Evolutionary conservation across 2,329 filamentous ascomycete species (phyloP).

Genomic region (Paracamarosporium sp.): DNA sequence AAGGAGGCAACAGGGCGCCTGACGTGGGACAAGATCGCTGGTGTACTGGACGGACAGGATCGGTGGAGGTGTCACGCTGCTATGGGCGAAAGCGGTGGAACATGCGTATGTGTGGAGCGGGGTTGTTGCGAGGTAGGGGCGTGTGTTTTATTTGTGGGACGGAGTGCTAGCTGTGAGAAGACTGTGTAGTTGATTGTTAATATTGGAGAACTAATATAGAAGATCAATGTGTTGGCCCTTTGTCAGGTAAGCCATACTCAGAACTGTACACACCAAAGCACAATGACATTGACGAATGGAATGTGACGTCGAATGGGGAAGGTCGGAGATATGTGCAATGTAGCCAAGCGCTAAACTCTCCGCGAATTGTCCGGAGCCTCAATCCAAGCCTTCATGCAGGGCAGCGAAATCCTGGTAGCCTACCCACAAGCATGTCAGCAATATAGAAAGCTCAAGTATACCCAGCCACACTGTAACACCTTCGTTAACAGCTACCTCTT

Average conservation of each 20-base stretch:
- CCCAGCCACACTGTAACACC: neutral
- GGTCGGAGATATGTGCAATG: constrained; percentile 8
- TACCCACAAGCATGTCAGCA: neutral
- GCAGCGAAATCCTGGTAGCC: neutral
- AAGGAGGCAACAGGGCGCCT: no score
- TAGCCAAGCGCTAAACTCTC: constrained; percentile 1
- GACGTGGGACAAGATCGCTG: constrained; percentile 27
- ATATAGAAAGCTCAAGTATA: neutral
- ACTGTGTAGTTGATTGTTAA: neutral
- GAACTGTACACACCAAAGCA: neutral
- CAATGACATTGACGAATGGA: neutral
- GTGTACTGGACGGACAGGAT: constrained; percentile 23
- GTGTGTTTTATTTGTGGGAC: constrained; percentile 15
- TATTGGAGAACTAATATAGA: no score
- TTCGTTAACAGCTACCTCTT: neutral
- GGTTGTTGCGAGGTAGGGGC: constrained; percentile 2
- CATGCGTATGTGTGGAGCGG: constrained; percentile 22
- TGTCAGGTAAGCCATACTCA: no score
- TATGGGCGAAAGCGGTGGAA: constrained; percentile 27
- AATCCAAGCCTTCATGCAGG: neutral
- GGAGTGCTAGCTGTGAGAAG: constrained; percentile 4
- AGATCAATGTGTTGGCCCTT: no score
- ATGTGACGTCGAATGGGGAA: neutral
- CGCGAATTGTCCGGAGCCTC: neutral
- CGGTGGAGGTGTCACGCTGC: constrained; percentile 22